Base-by-base conservation (phyloP, 1,284 basidiomycete species). In the Violaceomyces palustris region DNA sequence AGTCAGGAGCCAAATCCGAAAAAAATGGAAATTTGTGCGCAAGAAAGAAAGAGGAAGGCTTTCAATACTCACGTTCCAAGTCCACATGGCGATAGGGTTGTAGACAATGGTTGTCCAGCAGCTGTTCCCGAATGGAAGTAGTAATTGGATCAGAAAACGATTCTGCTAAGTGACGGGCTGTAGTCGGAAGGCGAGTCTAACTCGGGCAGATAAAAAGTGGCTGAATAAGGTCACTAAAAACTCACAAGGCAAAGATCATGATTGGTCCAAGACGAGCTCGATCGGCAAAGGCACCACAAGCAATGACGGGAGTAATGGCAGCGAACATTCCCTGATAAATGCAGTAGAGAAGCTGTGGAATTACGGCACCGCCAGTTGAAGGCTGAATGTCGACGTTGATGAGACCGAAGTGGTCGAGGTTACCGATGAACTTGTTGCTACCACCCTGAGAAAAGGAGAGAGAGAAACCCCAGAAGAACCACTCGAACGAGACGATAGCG, bases 61-160 rank as follows among this genome's bases (percentile, higher is more conserved):
- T 10, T 10, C n/a, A n/a, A n/a, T n/a, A n/a, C n/a, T n/a, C n/a
- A n/a, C 45, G 51, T 67, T 72, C 72, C 72, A 74, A 1, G 71
- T 69, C 70, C 69, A 72, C 56, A 58, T 64, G 18, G 69, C 70
- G 37, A 73, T 61, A 25, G 70, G 72, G 50, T 59, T 65, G 76
- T 96, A 96, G 25, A 94, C 91, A 52, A 96, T 75, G 3, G 92
- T 96, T 10, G 85, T 79, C 91, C 93, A 98, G 49, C 84, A 72
- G 74, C n/a, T n/a, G n/a, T n/a, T n/a, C n/a, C n/a, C n/a, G n/a
- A n/a, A n/a, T n/a, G n/a, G n/a, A n/a, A n/a, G n/a, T n/a, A n/a
- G n/a, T n/a, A n/a, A n/a, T 11, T 25, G 35, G n/a, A n/a, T n/a
- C n/a, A n/a, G n/a, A n/a, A n/a, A n/a, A n/a, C n/a, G n/a, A n/a